Base-by-base conservation (phyloP, 305 asterid species). In the Caryopteris hybrid region DNA sequence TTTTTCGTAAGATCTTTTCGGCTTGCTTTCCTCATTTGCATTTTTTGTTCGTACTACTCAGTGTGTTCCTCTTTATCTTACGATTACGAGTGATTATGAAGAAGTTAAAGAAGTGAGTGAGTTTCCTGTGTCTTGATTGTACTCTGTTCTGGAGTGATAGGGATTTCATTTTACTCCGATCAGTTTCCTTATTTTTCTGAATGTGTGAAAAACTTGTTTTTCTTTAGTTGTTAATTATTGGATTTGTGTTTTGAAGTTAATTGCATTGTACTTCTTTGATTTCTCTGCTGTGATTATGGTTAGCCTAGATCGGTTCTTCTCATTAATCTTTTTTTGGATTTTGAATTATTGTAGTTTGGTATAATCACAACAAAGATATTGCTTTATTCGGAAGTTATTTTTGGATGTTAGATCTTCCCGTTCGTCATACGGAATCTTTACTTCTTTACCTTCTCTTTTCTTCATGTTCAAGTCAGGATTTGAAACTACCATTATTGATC, bases 341-440 rank as follows among this genome's bases (percentile, higher is more conserved):
- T 61, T 46, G 72, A 14, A 47, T 41, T 3, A 3, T 36, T 47
- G 47, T 13, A 52, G 68, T 65, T 74, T 39, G 59, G 53, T 59
- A 23, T 25, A 16, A n/a, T 61, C 21, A 4, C 11, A n/a, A 23
- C 2, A 41, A 38, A 36, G 34, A 23, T n/a, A 13, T 51, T 64
- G 75, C 78, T 69, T 58, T 9, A 18, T 11, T 14, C 2, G 56
- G 27, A 56, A 33, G 66, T 27, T 14, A 41, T 57, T 14, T 50
- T 11, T 43, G 63, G 52, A 5, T 70, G 72, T 11, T 74, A 58
- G 80, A 79, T 79, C 83, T 62, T 21, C 38, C 48, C 27, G 69
- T 57, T 31, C 27, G 33, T 31, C 34, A 17, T 23, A 4, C 53
- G 14, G 31, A 36, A 46, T n/a, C 23, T 25, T 7, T 14, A 53